Evolutionary conservation across 495 filamentous ascomycete species (phyloP), one percentile per base, ranked within the genome.

Genomic region (Delitschia confertaspora): DNA sequence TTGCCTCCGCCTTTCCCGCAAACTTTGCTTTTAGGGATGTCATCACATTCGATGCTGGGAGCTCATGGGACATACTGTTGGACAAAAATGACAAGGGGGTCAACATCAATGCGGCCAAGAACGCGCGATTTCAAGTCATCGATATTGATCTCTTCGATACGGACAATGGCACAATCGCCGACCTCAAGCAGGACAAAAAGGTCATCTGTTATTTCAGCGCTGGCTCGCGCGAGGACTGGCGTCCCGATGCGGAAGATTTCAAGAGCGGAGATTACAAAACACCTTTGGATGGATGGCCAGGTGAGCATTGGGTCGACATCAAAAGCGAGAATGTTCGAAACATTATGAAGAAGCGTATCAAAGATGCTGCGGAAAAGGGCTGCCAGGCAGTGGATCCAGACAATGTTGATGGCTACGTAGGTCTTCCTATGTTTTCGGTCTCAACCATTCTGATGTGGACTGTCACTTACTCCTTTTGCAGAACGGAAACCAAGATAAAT

Each of bases 151-250:
- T 82, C 2, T 78, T 78, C 61, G 61, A 68, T 42, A 81, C 73
- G 35, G 33, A 55, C 23, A 56, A 53, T 6, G 50, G 58, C 17
- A 65, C 58, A 8, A 75, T 81, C 40, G 44, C 60, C 1, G 39
- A 55, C 0, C 63, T 83, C 1, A 72, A 80, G 24, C 24, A 26
- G 0, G 64, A 62, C 17, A 67, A 72, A 45, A 74, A 70, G 33
- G 74, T 83, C 30, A 80, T 85, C 48, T 87, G 82, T 67, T 87
- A 85, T 58, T 85, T 84, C 65, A 76, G 71, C n/a, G 82, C 82
- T 0, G 82, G 82, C 3, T 75, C 72, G 5, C 79, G 70, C 37
- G 78, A 82, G 58, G 53, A 69, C 47, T 75, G 68, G 62, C 74
- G 80, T 8, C 51, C 64, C 2, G 82, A 85, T 55, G 62, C 72